Evolutionary conservation across 768 basidiomycete species (phyloP).

Genomic region (Termitomyces sp.): DNA sequence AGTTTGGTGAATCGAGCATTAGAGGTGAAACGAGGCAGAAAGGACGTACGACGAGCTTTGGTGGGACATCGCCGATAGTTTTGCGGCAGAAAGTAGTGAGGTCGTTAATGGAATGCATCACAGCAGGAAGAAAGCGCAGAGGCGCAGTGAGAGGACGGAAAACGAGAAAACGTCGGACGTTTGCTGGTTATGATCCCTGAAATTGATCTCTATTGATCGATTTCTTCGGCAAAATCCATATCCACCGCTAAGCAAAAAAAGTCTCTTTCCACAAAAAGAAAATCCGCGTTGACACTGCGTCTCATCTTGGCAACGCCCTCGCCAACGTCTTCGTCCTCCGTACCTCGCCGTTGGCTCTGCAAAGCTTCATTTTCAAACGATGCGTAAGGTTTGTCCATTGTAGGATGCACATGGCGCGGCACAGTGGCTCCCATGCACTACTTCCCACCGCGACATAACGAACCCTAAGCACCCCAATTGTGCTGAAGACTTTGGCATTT

Average conservation of each 20-base stretch:
- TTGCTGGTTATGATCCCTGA: neutral
- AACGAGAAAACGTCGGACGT: neutral
- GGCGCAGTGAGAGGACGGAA: constrained; percentile 10
- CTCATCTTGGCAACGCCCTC: neutral
- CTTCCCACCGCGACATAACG: neutral
- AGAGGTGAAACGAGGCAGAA: neutral
- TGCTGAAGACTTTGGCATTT: neutral
- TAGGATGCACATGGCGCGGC: neutral
- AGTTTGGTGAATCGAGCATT: neutral
- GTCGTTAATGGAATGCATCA: constrained; percentile 82
- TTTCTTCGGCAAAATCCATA: constrained; percentile 16
- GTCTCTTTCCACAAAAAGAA: neutral
- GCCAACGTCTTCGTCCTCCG: neutral
- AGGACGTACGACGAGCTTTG: constrained; percentile 77
- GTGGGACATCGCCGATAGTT: constrained; percentile 81
- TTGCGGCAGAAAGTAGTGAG: constrained; percentile 81
- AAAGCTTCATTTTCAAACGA: neutral
- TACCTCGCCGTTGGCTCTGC: neutral
- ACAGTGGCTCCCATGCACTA: neutral
- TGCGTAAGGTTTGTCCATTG: neutral
- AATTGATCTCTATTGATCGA: constrained; percentile 8
- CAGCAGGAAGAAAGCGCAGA: constrained; percentile 16
- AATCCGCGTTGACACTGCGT: neutral
- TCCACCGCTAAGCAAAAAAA: neutral
- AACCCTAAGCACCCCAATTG: neutral